phyloP scores from a whole-genome alignment of 2,329 filamentous ascomycete species.

The Sphaceloma murrayae region DNA sequence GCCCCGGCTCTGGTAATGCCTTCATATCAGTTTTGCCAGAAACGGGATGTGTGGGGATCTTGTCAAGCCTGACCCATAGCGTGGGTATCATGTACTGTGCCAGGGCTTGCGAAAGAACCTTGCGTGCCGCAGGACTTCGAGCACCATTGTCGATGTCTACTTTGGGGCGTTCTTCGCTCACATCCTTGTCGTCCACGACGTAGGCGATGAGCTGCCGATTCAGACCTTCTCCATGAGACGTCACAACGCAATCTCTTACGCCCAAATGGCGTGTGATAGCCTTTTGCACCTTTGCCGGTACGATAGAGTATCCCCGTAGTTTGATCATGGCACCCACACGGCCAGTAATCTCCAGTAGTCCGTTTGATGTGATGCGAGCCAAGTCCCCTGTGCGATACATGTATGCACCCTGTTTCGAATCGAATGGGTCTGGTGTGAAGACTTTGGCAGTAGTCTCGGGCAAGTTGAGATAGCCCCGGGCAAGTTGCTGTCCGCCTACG shows the following conservation, averaged over 20 bases:
- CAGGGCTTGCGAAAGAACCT: conserved; percentile 54
- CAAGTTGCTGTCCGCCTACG: conserved; percentile 63
- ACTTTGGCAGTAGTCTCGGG: conserved; percentile 66
- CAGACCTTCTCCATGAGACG: conserved; percentile 65
- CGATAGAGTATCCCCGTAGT: conserved; percentile 66
- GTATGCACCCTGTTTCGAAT: conserved; percentile 48
- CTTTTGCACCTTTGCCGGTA: conserved; percentile 66
- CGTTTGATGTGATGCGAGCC: conserved; percentile 56
- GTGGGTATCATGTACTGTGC: conserved; percentile 79
- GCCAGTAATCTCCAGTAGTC: conserved; percentile 64
- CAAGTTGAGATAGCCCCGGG: conserved; percentile 69
- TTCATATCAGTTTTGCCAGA: conserved; percentile 72
- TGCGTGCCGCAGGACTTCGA: conserved; percentile 59
- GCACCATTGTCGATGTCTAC: conserved; percentile 61
- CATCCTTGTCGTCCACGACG: conserved; percentile 57
- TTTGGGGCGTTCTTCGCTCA: conserved; percentile 47
- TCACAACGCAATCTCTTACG: conserved; percentile 61
- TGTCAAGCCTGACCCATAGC: conserved; percentile 63
- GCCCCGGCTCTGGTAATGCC: conserved; percentile 55
- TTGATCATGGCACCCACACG: conserved; percentile 74
- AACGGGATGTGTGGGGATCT: conserved; percentile 64
- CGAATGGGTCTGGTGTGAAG: conserved; percentile 59
- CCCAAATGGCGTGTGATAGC: conserved; percentile 60
- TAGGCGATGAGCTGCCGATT: conserved; percentile 70
- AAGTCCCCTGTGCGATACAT: conserved; percentile 70